Evolutionary conservation across 2,329 filamentous ascomycete species (phyloP).

Genomic region (Teratosphaeria destructans): DNA sequence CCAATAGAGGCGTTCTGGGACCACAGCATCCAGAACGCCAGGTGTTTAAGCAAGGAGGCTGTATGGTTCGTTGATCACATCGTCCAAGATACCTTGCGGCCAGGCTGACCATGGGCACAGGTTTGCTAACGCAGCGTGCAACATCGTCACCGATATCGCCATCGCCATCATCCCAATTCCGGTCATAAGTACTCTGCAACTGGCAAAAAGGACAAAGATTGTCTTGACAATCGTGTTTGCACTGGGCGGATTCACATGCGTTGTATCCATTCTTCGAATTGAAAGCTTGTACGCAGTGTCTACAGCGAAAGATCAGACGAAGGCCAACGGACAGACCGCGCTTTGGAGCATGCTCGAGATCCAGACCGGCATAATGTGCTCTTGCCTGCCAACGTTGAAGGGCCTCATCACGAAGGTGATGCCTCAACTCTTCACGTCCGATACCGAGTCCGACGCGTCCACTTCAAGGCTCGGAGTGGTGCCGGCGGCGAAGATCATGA

Average conservation of each 20-base stretch:
- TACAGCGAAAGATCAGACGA: slow-evolving; percentile 16
- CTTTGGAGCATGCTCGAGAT: slow-evolving; percentile 28
- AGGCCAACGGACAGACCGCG: slow-evolving; percentile 23
- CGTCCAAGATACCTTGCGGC: neutral
- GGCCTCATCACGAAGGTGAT: slow-evolving; percentile 14
- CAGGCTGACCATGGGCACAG: slow-evolving; percentile 5
- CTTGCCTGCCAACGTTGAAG: slow-evolving; percentile 30
- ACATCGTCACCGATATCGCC: slow-evolving; percentile 27
- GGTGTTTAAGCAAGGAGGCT: slow-evolving; percentile 30
- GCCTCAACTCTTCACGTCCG: neutral
- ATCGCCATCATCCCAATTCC: slow-evolving; percentile 26
- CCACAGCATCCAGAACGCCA: slow-evolving; percentile 7
- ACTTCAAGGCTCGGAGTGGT: neutral
- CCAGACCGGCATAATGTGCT: slow-evolving; percentile 27
- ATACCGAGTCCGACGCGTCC: neutral
- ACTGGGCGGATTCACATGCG: slow-evolving; percentile 24
- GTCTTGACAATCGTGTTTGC: slow-evolving; percentile 27
- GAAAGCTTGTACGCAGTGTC: slow-evolving; percentile 19
- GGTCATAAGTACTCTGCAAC: slow-evolving; percentile 24
- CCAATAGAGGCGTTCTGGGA: slow-evolving; percentile 36
- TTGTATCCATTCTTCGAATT: slow-evolving; percentile 25
- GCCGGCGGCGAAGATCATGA: neutral
- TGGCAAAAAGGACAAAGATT: slow-evolving; percentile 23
- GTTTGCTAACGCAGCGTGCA: slow-evolving; percentile 28
- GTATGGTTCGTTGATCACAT: slow-evolving; percentile 28